Conservation (phyloP, 805 yeast genomes). For the Henningerozyma blattae region DNA sequence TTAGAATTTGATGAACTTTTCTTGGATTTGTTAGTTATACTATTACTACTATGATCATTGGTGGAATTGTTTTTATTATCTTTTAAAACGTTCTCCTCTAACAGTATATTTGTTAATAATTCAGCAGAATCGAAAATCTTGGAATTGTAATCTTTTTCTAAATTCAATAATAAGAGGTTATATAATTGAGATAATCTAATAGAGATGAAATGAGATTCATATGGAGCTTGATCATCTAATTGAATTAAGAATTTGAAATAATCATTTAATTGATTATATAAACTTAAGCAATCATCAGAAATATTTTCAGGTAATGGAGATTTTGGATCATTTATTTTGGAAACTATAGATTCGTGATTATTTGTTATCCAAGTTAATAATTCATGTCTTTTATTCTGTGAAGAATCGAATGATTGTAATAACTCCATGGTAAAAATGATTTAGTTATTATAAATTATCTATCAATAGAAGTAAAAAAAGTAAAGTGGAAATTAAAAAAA, state of each 20-base stretch:
- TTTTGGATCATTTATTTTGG: background rate
- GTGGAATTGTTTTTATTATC: conserved; percentile 1
- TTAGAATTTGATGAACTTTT: conserved; percentile 15
- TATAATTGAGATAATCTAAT: conserved; percentile 14
- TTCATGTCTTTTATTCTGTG: conserved; percentile 12
- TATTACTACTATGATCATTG: conserved; percentile 4
- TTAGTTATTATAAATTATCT: no score
- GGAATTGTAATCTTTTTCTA: conserved; percentile 11
- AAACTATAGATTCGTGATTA: conserved; percentile 7
- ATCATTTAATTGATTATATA: conserved; percentile 5
- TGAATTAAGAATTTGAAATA: conserved; percentile 7
- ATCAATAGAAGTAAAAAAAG: no score
- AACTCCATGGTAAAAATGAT: background rate
- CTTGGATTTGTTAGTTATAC: conserved; percentile 6
- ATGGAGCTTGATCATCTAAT: conserved; percentile 5
- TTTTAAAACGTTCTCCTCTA: conserved; percentile 14
- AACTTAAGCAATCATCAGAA: background rate
- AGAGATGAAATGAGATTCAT: conserved; percentile 15
- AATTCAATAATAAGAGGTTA: conserved; percentile 6
- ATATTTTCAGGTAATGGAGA: background rate
- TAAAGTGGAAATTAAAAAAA: no score
- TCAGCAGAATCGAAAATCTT: conserved; percentile 20
- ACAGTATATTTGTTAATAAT: conserved; percentile 14
- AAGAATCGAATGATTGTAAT: conserved; percentile 1
- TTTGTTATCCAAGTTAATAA: conserved; percentile 14